Evolutionary conservation across 352 stramenopile genomes (phyloP), one percentile per base, ranked within the genome.

Genomic region (Phytopythium sindhum): DNA sequence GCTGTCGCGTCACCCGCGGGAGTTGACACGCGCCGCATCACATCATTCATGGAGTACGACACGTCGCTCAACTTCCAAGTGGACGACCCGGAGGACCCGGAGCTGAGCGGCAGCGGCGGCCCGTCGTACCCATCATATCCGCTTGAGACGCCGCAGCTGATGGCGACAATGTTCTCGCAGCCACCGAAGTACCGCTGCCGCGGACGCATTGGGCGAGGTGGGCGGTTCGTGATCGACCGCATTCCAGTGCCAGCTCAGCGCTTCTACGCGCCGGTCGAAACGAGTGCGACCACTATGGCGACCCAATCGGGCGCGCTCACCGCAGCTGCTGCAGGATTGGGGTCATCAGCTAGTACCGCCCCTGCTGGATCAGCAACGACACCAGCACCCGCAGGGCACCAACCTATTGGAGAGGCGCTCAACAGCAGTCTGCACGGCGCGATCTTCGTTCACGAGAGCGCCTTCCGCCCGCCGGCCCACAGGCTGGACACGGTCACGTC

Each of bases 41-140:
- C 69, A 17, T 69, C 78, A 11, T 93, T 93, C 57, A 84, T 93
- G 76, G 83, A 92, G 35, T 91, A 91, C 61, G 83, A 91, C 47
- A 87, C 83, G 11, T 78, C 80, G 8, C 61, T 68, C 31, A 91
- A 91, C 61, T 89, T 89, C 47, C 70, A 68, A 26, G 80, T 88
- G 67, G 67, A 78, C 21, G 66, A 78, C 29, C 66, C 66, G 8
- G 53, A 65, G 31, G 66, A 74, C 21, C 14, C 23, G n/a, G 55
- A 35, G 37, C 55, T 61, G 4, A 61, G 37, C 28, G 31, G 64
- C 19, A 69, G 55, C 42, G 41, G 54, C 9, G 53, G 66, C 6
- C 78, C 81, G 31, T 68, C 78, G 45, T 89, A 82, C 57, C 76
- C 84, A 28, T 89, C 80, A 15, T 95, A 90, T 41, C 86, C 86